These are phyloP conservation scores for Talaromyces wortmannii DNA, from an alignment of 495 filamentous ascomycete species.

Conservation along the genomic window DNA sequence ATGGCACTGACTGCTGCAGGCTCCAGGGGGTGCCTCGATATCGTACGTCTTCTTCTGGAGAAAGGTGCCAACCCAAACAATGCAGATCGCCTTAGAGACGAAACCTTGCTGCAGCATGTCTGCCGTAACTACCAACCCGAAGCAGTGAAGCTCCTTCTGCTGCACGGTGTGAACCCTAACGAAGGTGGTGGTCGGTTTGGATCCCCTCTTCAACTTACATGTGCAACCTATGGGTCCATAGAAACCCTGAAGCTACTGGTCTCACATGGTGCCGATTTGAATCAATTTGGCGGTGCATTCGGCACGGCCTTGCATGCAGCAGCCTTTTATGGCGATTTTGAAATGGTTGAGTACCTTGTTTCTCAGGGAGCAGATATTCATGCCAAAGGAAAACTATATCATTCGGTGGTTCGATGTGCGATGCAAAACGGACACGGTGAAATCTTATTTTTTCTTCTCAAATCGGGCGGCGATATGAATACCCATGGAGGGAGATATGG, in stretches of 20 bases:
- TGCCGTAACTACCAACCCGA: background rate
- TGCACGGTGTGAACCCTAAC: background rate
- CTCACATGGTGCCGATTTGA: background rate
- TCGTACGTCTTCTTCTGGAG: constrained; percentile 14
- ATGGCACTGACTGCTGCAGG: background rate
- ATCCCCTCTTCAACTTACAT: constrained; percentile 2
- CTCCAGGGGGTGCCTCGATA: background rate
- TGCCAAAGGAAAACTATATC: background rate
- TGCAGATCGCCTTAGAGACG: background rate
- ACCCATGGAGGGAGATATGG: constrained; percentile 1
- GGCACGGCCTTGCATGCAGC: constrained; percentile 1
- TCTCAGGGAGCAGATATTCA: background rate
- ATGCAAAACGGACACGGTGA: background rate
- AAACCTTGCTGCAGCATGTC: background rate
- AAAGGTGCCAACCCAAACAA: constrained; percentile 7
- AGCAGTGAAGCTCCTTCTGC: background rate
- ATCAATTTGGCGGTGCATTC: background rate
- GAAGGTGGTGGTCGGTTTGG: constrained; percentile 2
- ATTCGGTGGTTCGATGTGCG: background rate
- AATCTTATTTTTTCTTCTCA: too few relatives aligned
- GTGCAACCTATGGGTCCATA: background rate
- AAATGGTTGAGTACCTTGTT: constrained; percentile 3
- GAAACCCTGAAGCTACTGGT: background rate
- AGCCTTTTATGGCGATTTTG: background rate
- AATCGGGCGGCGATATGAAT: background rate